These are phyloP conservation scores for Tuctoria greenei DNA, from an alignment of 176 grass and related monocot genomes.

Conservation along the genomic window DNA sequence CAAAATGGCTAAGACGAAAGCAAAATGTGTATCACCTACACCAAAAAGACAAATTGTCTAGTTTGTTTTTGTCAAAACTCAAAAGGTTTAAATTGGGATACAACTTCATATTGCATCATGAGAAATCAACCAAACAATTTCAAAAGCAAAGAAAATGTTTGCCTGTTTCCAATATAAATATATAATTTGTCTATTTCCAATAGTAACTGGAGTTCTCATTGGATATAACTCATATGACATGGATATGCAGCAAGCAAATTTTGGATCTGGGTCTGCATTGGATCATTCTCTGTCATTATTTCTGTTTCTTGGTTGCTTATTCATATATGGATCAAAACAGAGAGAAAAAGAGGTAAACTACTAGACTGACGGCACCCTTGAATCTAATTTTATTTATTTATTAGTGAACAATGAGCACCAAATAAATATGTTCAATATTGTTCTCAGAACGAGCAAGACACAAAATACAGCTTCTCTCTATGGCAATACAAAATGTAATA, in stretches of 20 bases:
- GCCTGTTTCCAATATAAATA: neutral
- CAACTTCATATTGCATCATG: neutral
- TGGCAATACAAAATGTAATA: conserved; percentile 41
- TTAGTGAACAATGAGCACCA: neutral
- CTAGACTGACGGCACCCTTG: neutral
- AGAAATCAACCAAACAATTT: neutral
- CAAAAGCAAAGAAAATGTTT: neutral
- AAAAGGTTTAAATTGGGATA: conserved; percentile 1
- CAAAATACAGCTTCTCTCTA: conserved; percentile 31
- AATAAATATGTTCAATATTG: neutral
- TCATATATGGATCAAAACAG: conserved; percentile 53
- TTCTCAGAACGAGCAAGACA: conserved; percentile 41
- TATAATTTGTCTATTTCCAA: neutral
- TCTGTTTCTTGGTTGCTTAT: conserved; percentile 43
- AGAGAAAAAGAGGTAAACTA: conserved; percentile 46
- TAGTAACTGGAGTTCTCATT: neutral
- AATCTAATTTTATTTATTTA: neutral
- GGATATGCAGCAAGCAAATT: conserved; percentile 35
- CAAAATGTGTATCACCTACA: neutral
- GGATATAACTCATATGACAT: conserved; percentile 1
- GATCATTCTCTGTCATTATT: conserved; percentile 27
- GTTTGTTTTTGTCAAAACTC: neutral
- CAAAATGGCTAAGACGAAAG: neutral
- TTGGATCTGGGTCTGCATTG: conserved; percentile 40
- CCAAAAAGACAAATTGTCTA: conserved; percentile 4